Evolutionary conservation across 805 yeast genomes (phyloP), one percentile per base, ranked within the genome.

Genomic region (Cyberlindnera suaveolens): DNA sequence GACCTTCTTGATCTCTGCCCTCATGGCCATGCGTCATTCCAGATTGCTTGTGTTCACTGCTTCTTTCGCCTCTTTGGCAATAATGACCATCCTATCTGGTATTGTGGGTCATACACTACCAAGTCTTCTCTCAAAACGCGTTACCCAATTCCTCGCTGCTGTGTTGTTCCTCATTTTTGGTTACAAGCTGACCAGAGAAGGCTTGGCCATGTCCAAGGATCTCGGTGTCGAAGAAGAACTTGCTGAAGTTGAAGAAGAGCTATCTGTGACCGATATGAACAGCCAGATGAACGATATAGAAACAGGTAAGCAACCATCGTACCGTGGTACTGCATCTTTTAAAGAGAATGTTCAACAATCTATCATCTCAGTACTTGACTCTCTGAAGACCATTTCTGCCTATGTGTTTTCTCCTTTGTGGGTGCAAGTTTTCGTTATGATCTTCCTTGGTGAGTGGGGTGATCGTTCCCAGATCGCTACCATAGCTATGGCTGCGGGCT

Each of bases 371-470:
- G 33, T 43, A 35, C 56, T 58, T 27, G 39, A 35, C 2, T 39
- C 41, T 2, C 31, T 56, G 10, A 47, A 52, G 30, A 13, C 16
- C 5, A 36, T 56, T 27, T 38, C 53, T 6, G 40, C 56, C 2
- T 35, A 36, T 9, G 65, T 88, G 5, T 68, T 91, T 43, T 84
- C 96, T 3, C 98, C 99, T 4, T 67, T 81, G 9, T 93, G 96
- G 90, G 82, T 89, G 51, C 96, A 91, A 69, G 91, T 91, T 5
- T 93, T 93, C 60, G 79, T 80, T 42, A 91, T 93, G 98, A 87
- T 96, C 5, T 93, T 93, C 63, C 68, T 93, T 39, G 99, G 97
- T 47, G 99, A 93, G 68, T 89, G 98, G 95, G 99, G 99, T 40
- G 99, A 93, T 65, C 80, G 99, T 57, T 89, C 97, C 11, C 99